Conservation (phyloP, 2,329 filamentous ascomycete species). For the Penicillium sp. region DNA sequence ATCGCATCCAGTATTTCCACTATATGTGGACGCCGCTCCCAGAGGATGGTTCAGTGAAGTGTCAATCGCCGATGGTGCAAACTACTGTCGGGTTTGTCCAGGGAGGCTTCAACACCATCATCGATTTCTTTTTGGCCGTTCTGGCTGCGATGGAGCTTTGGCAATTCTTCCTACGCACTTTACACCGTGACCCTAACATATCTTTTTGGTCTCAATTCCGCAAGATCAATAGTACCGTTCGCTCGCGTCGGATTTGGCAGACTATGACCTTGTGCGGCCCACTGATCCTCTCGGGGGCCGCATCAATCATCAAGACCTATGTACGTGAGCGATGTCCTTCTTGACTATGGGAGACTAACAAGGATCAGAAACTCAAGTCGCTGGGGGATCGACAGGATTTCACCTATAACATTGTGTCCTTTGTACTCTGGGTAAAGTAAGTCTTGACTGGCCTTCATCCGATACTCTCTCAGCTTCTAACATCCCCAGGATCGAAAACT, state of each 20-base stretch:
- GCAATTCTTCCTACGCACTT: slow-evolving; percentile 35
- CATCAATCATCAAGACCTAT: slow-evolving; percentile 40
- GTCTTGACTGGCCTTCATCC: neutral
- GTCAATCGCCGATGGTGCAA: slow-evolving; percentile 34
- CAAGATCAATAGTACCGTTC: slow-evolving; percentile 30
- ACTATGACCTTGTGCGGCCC: slow-evolving; percentile 35
- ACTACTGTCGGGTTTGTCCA: slow-evolving; percentile 39
- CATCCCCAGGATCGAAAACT: slow-evolving; percentile 36
- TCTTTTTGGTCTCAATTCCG: slow-evolving; percentile 31
- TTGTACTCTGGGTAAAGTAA: slow-evolving; percentile 41
- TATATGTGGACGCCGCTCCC: slow-evolving; percentile 42
- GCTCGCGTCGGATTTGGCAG: slow-evolving; percentile 37
- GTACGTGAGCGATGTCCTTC: slow-evolving; percentile 12
- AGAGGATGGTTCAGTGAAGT: slow-evolving; percentile 33
- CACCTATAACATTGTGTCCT: slow-evolving; percentile 37
- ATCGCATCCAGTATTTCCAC: slow-evolving; percentile 36
- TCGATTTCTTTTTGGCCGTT: slow-evolving; percentile 34
- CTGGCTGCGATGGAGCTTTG: slow-evolving; percentile 37
- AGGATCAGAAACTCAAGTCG: slow-evolving; percentile 31
- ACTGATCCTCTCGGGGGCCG: slow-evolving; percentile 34
- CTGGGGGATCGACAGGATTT: slow-evolving; percentile 35
- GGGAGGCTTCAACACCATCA: slow-evolving; percentile 37
- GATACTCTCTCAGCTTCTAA: neutral
- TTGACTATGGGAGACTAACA: neutral
- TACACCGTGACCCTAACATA: slow-evolving; percentile 22